Evolutionary conservation across 2,329 filamentous ascomycete species (phyloP).

Genomic region (Bipolaris gigantea): DNA sequence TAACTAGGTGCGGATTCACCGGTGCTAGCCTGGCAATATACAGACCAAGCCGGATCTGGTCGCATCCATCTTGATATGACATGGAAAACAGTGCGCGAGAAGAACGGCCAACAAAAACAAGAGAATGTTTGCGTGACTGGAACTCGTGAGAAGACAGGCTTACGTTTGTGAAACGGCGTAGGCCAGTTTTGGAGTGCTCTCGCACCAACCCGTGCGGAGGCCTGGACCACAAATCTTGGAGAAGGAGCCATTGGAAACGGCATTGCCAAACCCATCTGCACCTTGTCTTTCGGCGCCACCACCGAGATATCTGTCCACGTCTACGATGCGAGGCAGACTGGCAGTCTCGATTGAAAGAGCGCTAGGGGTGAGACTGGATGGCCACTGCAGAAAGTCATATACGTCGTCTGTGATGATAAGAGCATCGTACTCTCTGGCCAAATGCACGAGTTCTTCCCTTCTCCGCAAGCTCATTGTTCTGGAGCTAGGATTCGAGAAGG

Average conservation of each 20-base stretch:
- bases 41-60: background rate
- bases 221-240: conserved; percentile 85
- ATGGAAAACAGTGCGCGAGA: background rate
- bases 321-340: conserved; percentile 70
- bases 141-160: conserved; percentile 24
- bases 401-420: conserved; percentile 90
- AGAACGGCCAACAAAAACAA: background rate
- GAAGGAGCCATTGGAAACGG: conserved; percentile 85
- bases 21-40: conserved; percentile 1
- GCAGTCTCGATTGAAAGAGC: conserved; percentile 45
- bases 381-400: conserved; percentile 90
- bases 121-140: background rate
- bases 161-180: conserved; percentile 63
- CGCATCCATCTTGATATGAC: background rate
- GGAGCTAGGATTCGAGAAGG: conserved; percentile 85
- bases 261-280: conserved; percentile 72
- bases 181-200: conserved; percentile 66
- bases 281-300: conserved; percentile 53
- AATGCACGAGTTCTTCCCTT: conserved; percentile 68
- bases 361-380: conserved; percentile 41
- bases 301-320: conserved; percentile 72
- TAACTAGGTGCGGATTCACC: conserved; percentile 7
- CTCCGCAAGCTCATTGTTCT: conserved; percentile 74
- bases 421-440: conserved; percentile 78
- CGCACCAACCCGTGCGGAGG: conserved; percentile 83